A percentile compares a stretch with the other conserved stretches of the same genome.
These are phyloP conservation scores for Moesziomyces parantarcticus DNA, from an alignment of 1,284 basidiomycete species.

Conservation along the genomic window DNA sequence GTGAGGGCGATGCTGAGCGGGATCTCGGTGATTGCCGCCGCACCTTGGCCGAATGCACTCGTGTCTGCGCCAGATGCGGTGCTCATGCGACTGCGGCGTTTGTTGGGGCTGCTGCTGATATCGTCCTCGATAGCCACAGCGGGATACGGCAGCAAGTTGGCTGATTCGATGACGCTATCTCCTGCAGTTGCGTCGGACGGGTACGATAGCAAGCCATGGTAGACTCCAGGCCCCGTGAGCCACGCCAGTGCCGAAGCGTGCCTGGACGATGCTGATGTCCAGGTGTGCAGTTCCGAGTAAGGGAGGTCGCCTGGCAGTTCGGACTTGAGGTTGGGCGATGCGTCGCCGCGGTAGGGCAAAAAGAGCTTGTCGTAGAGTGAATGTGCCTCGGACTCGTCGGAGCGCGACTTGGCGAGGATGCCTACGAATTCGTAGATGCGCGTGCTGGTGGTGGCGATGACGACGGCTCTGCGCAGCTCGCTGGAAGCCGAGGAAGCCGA, in stretches of 20 bases:
- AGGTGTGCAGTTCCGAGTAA: constrained; percentile 69
- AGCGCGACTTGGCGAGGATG: constrained; percentile 70
- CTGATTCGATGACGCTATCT: constrained; percentile 82
- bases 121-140: constrained; percentile 38
- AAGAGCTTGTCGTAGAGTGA: constrained; percentile 61
- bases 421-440: constrained; percentile 93
- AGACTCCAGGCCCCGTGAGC: constrained; percentile 61
- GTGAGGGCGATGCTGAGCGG: constrained; percentile 81
- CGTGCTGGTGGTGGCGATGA: constrained; percentile 86
- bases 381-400: constrained; percentile 74
- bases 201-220: constrained; percentile 50
- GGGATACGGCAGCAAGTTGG: constrained; percentile 70
- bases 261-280: constrained; percentile 35
- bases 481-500: constrained; percentile 7
- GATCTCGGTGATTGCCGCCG: constrained; percentile 46
- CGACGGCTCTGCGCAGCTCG: constrained; percentile 58
- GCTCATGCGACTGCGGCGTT: constrained; percentile 27
- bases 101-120: constrained; percentile 5
- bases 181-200: constrained; percentile 68
- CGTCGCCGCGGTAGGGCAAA: constrained; percentile 55
- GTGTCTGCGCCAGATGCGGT: constrained; percentile 23
- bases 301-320: constrained; percentile 64
- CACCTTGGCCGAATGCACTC: constrained; percentile 12
- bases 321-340: constrained; percentile 60
- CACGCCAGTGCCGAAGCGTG: constrained; percentile 33